Evolutionary conservation across 306 rosid genomes (phyloP).

Genomic region (Lathyrus tuberosus): DNA sequence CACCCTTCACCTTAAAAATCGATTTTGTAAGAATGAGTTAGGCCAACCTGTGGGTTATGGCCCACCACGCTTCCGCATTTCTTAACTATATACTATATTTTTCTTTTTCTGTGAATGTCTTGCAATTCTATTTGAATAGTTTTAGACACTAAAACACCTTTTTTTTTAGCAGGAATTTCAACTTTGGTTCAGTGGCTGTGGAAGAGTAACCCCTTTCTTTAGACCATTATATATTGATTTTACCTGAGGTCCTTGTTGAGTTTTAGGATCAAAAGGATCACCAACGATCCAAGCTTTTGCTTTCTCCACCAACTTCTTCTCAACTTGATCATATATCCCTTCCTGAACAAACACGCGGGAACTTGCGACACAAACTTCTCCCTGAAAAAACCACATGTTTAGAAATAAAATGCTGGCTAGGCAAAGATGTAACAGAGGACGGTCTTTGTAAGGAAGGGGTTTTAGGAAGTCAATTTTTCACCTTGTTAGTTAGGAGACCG

Average conservation of each 20-base stretch:
- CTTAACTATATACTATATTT: too few relatives aligned
- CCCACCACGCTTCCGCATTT: too few relatives aligned
- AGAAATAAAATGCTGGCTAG: not conserved
- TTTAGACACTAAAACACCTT: too few relatives aligned
- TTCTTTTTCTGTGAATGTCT: too few relatives aligned
- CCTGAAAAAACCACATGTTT: slow-evolving; percentile 45
- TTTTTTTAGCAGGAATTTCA: too few relatives aligned
- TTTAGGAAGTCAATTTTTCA: not conserved
- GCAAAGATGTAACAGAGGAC: not conserved
- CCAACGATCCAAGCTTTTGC: slow-evolving; percentile 69
- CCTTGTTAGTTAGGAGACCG: slow-evolving; percentile 68
- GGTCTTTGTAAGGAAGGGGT: not conserved
- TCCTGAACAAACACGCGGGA: slow-evolving; percentile 80
- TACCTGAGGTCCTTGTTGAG: slow-evolving; percentile 81
- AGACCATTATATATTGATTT: not conserved
- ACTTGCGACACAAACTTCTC: slow-evolving; percentile 75
- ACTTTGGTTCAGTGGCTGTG: too few relatives aligned
- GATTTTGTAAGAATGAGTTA: too few relatives aligned
- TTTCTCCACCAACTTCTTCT: slow-evolving; percentile 57
- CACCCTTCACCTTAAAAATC: too few relatives aligned
- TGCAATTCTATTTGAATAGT: too few relatives aligned
- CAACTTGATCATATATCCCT: slow-evolving; percentile 73
- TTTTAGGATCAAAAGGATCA: slow-evolving; percentile 83
- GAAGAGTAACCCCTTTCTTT: too few relatives aligned
- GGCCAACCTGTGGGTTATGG: too few relatives aligned